These are phyloP conservation scores for Yamadazyma sp. DNA, from an alignment of 1,139 yeast genomes.

Conservation along the genomic window DNA sequence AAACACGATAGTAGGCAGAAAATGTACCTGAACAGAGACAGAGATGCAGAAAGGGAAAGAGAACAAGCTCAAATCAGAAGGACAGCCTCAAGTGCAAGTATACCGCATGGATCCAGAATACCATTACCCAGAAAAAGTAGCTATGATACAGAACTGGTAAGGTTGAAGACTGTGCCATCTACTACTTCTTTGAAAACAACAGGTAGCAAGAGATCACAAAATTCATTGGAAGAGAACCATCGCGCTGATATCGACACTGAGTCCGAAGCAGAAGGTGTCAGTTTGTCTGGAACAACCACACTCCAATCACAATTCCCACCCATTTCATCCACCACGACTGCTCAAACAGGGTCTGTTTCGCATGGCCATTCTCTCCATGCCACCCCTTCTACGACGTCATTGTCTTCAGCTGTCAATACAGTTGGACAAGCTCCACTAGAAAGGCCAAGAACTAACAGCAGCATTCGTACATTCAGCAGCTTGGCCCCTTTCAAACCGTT, in stretches of 20 bases:
- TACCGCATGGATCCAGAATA: background rate
- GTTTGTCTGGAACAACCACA: too few species aligned
- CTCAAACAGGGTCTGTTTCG: background rate
- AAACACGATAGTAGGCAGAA: constrained; percentile 8
- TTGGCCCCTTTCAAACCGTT: constrained; percentile 31
- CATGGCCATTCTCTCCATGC: background rate
- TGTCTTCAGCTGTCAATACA: background rate
- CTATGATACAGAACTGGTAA: constrained; percentile 8
- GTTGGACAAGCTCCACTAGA: constrained; percentile 15
- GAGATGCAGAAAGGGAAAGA: constrained; percentile 4
- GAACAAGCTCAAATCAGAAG: constrained; percentile 4
- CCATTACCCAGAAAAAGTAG: constrained; percentile 12
- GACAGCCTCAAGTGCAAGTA: background rate
- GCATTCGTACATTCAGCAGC: constrained; percentile 24
- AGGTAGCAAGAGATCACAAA: constrained; percentile 6
- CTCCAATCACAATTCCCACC: background rate
- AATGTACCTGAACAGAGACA: constrained; percentile 6
- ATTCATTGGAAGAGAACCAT: background rate
- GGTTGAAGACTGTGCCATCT: constrained; percentile 9
- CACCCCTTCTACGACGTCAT: background rate
- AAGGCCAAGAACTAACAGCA: constrained; percentile 24
- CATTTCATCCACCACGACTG: too few species aligned
- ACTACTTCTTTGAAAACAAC: constrained; percentile 11
- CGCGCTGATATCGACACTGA: background rate
- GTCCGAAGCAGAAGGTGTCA: too few species aligned